phyloP scores from a whole-genome alignment of 192 early-diverging fungal species.

The Rhizoclosmatium globosum region DNA sequence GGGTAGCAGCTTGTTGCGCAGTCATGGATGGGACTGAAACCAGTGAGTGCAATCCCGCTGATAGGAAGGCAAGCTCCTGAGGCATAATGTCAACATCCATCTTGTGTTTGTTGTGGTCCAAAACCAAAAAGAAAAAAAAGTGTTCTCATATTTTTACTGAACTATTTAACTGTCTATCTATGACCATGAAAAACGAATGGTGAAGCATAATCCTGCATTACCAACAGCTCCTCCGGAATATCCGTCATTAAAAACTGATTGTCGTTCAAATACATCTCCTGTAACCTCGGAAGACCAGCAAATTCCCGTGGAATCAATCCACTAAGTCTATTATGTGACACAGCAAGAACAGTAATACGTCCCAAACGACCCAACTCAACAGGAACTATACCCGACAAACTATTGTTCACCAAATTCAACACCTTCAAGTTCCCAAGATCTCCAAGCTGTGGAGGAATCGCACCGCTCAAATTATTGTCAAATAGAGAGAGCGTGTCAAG shows the following conservation, averaged over 20 bases:
- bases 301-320: not conserved
- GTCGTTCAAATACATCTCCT: not conserved
- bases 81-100: constrained; percentile 13
- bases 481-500: not conserved
- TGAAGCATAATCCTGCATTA: not conserved
- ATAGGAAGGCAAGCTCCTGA: not conserved
- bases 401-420: not conserved
- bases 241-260: not conserved
- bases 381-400: not conserved
- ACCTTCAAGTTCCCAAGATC: not conserved
- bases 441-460: not conserved
- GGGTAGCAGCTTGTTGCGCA: not conserved
- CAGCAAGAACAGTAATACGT: not conserved
- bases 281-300: not conserved
- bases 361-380: not conserved
- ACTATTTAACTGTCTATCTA: not conserved
- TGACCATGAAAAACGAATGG: not conserved
- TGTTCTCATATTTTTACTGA: not conserved
- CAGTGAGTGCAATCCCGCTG: constrained; percentile 12
- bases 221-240: not conserved
- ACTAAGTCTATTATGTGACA: not conserved
- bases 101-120: not conserved
- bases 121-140: constrained; percentile 1
- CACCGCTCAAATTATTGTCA: not conserved
- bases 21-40: not conserved